A percentile compares a stretch with the other conserved stretches of the same genome.
Evolutionary conservation across 75 land plant genomes (phyloP).

Genomic region (Adiantum capillusveneris): DNA sequence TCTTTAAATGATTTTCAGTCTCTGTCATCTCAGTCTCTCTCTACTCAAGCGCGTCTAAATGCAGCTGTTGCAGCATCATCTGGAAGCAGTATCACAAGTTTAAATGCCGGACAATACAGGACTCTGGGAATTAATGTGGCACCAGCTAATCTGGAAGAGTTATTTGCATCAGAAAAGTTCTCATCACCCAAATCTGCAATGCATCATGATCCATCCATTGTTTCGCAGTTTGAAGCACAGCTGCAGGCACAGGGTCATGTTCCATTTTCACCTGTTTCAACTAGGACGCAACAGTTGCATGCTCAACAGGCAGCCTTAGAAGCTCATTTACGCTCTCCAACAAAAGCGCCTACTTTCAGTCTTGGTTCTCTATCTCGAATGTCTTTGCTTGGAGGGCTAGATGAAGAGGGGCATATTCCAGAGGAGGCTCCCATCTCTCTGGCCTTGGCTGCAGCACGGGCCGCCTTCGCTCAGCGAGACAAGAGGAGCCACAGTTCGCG

Average conservation of each 20-base stretch:
- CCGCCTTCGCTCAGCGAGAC: background rate
- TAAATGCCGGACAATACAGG: constrained; percentile 13
- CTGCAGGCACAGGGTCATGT: no score
- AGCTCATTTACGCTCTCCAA: no score
- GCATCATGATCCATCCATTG: background rate
- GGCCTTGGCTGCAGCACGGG: no score
- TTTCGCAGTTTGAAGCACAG: no score
- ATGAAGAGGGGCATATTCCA: no score
- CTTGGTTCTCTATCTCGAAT: no score
- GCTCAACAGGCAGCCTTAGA: no score
- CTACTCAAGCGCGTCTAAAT: constrained; percentile 11
- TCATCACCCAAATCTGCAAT: background rate
- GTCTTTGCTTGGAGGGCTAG: no score
- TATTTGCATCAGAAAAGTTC: constrained; percentile 9
- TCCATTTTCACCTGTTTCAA: no score
- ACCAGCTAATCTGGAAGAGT: constrained; percentile 12
- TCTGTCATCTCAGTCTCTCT: constrained; percentile 8
- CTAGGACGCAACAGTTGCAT: no score
- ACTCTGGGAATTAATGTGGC: constrained; percentile 18
- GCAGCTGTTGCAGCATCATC: constrained; percentile 13
- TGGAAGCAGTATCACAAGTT: background rate
- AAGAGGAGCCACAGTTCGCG: constrained; percentile 14
- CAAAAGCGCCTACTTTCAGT: no score
- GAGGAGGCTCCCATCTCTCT: no score
- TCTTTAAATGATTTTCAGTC: constrained; percentile 17